Evolutionary conservation across 768 basidiomycete genomes (phyloP).

Genomic region (Collybia sp.): DNA sequence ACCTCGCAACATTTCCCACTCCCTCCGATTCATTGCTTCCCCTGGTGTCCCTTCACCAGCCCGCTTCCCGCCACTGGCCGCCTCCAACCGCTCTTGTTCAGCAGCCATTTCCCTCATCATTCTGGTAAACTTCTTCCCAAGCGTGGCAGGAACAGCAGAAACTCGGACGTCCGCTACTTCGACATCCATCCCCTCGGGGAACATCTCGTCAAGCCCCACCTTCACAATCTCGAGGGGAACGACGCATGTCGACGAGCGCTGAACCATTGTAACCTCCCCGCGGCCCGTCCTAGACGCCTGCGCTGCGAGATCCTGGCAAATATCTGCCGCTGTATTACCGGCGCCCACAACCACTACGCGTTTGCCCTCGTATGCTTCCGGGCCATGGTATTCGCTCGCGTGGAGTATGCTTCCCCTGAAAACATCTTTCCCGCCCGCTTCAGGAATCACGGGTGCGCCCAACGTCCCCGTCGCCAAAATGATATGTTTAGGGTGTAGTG

Average conservation of each 20-base stretch:
- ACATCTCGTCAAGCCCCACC: not conserved
- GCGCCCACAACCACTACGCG: conserved; percentile 35
- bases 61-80: too few species aligned
- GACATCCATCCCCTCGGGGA: not conserved
- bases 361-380: conserved; percentile 23
- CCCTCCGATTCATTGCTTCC: too few species aligned
- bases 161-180: not conserved
- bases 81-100: not conserved
- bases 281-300: conserved; percentile 16
- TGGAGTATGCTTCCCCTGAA: conserved; percentile 29
- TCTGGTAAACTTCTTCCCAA: not conserved
- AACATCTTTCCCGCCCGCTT: conserved; percentile 13
- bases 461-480: conserved; percentile 32
- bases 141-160: not conserved
- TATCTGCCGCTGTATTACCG: conserved; percentile 32
- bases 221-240: conserved; percentile 5
- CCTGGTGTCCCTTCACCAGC: too few species aligned
- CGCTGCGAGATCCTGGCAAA: conserved; percentile 28
- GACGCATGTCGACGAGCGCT: conserved; percentile 34
- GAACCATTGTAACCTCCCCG: conserved; percentile 32
- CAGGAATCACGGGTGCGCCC: conserved; percentile 28
- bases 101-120: not conserved
- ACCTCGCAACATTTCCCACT: not conserved
- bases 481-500: conserved; percentile 32
- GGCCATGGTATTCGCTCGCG: conserved; percentile 24